Conservation (phyloP, 2,329 filamentous ascomycete genomes). For the Colletotrichum gloeosporioides region DNA sequence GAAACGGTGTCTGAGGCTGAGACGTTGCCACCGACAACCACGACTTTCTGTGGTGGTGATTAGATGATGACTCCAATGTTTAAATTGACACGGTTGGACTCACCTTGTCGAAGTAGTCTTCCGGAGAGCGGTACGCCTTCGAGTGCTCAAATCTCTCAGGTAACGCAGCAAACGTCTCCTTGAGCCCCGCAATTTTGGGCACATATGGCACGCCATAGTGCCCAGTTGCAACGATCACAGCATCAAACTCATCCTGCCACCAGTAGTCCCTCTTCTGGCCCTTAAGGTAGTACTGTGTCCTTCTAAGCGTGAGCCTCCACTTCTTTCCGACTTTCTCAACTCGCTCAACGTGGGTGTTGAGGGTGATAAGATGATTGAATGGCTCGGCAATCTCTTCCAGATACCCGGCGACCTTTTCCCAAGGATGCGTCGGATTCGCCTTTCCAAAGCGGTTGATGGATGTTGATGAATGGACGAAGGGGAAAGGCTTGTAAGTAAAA, state of each 20-base stretch:
- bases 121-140: conserved; percentile 39
- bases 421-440: conserved; percentile 60
- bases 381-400: conserved; percentile 58
- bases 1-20: conserved; percentile 63
- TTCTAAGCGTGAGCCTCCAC: conserved; percentile 56
- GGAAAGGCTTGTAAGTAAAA: conserved; percentile 57
- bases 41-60: conserved; percentile 43
- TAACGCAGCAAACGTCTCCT: conserved; percentile 39
- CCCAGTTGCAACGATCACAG: conserved; percentile 44
- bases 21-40: conserved; percentile 63
- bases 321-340: conserved; percentile 48
- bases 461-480: conserved; percentile 40
- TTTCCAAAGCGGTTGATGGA: conserved; percentile 42
- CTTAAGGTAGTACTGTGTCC: conserved; percentile 43
- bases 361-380: conserved; percentile 48
- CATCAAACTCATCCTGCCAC: conserved; percentile 45
- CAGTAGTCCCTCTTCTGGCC: conserved; percentile 41
- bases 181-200: conserved; percentile 43
- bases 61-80: neutral
- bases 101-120: conserved; percentile 26
- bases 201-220: conserved; percentile 45
- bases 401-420: conserved; percentile 39
- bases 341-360: conserved; percentile 62
- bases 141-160: conserved; percentile 44
- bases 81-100: conserved; percentile 10